A percentile compares a stretch with the other conserved stretches of the same genome.
Conservation (phyloP, 768 basidiomycete genomes). For the Leccinum longicurvipes region DNA sequence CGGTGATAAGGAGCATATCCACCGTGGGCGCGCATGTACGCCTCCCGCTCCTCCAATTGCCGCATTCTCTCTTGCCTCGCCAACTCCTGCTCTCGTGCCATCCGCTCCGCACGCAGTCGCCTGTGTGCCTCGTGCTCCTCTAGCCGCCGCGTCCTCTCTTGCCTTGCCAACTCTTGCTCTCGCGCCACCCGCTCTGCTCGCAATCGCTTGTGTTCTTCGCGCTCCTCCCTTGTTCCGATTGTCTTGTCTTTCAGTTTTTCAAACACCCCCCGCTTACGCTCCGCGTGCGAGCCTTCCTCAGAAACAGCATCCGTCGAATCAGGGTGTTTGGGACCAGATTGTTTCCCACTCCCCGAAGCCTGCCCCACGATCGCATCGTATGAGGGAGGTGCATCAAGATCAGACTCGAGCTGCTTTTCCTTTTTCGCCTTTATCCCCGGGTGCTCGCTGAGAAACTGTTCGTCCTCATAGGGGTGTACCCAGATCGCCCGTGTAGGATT, state of each 20-base stretch:
- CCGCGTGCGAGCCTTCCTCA: conserved; percentile 2
- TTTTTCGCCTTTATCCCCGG: conserved; percentile 44
- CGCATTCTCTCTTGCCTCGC: conserved; percentile 18
- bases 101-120: conserved; percentile 31
- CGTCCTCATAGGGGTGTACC: conserved; percentile 71
- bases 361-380: conserved; percentile 28
- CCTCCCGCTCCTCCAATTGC: conserved; percentile 30
- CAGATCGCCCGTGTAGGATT: conserved; percentile 66
- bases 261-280: conserved; percentile 51
- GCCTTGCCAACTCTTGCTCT: conserved; percentile 17
- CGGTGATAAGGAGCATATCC: conserved; percentile 31
- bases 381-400: conserved; percentile 23
- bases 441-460: conserved; percentile 55
- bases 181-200: conserved; percentile 30
- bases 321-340: neutral
- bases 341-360: conserved; percentile 23
- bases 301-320: neutral
- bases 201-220: conserved; percentile 42
- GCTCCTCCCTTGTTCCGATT: conserved; percentile 62
- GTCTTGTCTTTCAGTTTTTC: conserved; percentile 62
- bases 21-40: conserved; percentile 33
- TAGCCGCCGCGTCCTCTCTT: conserved; percentile 17
- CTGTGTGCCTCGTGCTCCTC: conserved; percentile 32
- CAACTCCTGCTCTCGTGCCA: conserved; percentile 21
- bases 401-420: conserved; percentile 1